Percentiles rank a stretch among this genome's conserved stretches.
These are phyloP conservation scores for Phytophthora uliginosa DNA, from an alignment of 352 stramenopile species.

Conservation along the genomic window DNA sequence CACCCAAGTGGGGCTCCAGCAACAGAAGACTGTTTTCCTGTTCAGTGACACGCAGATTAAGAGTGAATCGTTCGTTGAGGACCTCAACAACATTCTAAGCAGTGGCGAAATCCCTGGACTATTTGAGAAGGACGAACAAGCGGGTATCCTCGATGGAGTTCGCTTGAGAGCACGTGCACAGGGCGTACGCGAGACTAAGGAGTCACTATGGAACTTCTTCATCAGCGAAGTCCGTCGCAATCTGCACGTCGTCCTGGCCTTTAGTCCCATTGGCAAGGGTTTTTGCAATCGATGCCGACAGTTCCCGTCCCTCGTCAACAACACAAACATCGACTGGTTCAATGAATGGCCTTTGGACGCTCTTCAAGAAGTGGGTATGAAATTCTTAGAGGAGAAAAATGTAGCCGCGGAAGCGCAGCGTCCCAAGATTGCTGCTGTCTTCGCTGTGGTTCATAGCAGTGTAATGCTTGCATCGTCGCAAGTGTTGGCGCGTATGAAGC, in stretches of 20 bases:
- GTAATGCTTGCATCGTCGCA: slow-evolving; percentile 86
- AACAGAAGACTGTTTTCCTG: slow-evolving; percentile 92
- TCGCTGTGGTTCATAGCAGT: slow-evolving; percentile 91
- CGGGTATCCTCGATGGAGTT: slow-evolving; percentile 87
- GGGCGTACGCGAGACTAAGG: slow-evolving; percentile 90
- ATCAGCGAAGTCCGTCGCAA: slow-evolving; percentile 93
- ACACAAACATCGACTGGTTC: slow-evolving; percentile 96
- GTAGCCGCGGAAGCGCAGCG: slow-evolving; percentile 76
- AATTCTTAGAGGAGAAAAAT: slow-evolving; percentile 93
- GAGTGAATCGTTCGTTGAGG: slow-evolving; percentile 94
- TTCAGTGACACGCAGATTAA: slow-evolving; percentile 97
- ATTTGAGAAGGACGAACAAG: slow-evolving; percentile 94
- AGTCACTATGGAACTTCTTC: slow-evolving; percentile 94
- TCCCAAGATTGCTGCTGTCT: slow-evolving; percentile 89
- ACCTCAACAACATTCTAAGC: slow-evolving; percentile 95
- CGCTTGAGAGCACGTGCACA: slow-evolving; percentile 70
- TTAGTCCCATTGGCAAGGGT: slow-evolving; percentile 93
- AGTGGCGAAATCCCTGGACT: slow-evolving; percentile 94
- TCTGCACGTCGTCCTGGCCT: slow-evolving; percentile 93
- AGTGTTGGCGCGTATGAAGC: slow-evolving; percentile 92
- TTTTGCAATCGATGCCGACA: slow-evolving; percentile 89
- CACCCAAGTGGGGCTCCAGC: slow-evolving; percentile 78
- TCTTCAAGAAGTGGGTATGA: slow-evolving; percentile 93
- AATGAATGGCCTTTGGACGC: slow-evolving; percentile 94
- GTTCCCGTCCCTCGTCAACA: slow-evolving; percentile 96